A percentile compares a stretch with the other conserved stretches of the same genome.
Conservation (phyloP, 306 rosid genomes). For the Fragaria iinumae region DNA sequence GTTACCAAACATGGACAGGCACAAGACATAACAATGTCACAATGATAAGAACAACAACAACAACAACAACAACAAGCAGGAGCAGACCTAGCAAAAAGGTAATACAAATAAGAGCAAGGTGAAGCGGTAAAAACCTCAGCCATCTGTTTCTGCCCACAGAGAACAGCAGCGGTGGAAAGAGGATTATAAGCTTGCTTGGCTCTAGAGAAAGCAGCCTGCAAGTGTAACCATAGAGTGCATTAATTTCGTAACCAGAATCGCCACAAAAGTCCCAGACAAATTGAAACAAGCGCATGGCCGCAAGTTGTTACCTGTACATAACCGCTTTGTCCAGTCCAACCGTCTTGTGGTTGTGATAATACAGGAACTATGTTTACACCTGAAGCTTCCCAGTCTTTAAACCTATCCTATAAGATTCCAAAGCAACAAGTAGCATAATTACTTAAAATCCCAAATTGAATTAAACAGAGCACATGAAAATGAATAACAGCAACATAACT, state of each 20-base stretch:
- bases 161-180: conserved; percentile 62
- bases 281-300: neutral
- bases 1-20: neutral
- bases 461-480: neutral
- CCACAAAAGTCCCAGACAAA: too few relatives aligned
- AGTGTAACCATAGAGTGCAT: conserved; percentile 17
- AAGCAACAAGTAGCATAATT: neutral
- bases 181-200: conserved; percentile 68
- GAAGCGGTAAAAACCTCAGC: conserved; percentile 55
- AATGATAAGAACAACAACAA: neutral
- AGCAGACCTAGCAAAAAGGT: neutral
- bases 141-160: conserved; percentile 94
- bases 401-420: conserved; percentile 62
- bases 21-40: neutral
- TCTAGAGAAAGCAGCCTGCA: conserved; percentile 82
- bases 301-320: conserved; percentile 67
- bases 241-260: neutral
- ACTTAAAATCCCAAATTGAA: conserved; percentile 25
- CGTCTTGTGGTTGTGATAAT: conserved; percentile 74
- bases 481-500: conserved; percentile 12
- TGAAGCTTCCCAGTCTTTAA: conserved; percentile 87
- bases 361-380: conserved; percentile 91
- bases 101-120: conserved; percentile 2
- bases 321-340: conserved; percentile 83
- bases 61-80: neutral